phyloP scores from a whole-genome alignment of 2,329 filamentous ascomycete genomes.

The Eurotiales sp. region DNA sequence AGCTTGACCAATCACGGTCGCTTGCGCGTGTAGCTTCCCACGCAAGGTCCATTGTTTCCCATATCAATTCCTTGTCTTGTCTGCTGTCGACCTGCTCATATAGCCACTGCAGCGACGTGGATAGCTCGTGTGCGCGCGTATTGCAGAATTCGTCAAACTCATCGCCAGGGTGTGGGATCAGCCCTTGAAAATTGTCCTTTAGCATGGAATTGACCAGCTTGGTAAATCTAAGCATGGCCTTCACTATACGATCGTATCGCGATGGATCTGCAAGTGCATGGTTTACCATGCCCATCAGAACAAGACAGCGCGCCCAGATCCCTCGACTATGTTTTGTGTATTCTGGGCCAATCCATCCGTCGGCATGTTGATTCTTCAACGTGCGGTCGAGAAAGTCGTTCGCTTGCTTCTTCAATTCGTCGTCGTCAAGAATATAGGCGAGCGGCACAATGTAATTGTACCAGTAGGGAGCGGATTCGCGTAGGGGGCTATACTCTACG shows the following conservation, averaged over 20 bases:
- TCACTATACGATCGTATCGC: constrained; percentile 14
- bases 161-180: constrained; percentile 13
- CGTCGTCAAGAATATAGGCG: constrained; percentile 13
- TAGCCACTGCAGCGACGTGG: constrained; percentile 14
- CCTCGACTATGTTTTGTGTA: constrained; percentile 11
- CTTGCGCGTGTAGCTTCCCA: constrained; percentile 13
- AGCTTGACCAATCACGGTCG: constrained; percentile 14
- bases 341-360: constrained; percentile 15
- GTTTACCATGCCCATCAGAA: constrained; percentile 15
- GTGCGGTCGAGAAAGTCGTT: constrained; percentile 12
- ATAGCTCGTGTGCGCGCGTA: constrained; percentile 14
- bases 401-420: constrained; percentile 13
- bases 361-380: constrained; percentile 13
- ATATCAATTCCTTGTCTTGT: constrained; percentile 13
- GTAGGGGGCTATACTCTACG: constrained; percentile 11
- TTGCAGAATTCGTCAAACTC: constrained; percentile 15
- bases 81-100: constrained; percentile 13
- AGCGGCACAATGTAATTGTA: constrained; percentile 15
- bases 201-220: constrained; percentile 11
- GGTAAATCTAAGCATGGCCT: constrained; percentile 12
- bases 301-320: constrained; percentile 13
- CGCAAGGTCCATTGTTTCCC: constrained; percentile 16
- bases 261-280: constrained; percentile 13
- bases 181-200: constrained; percentile 13
- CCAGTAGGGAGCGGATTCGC: constrained; percentile 15